Evolutionary conservation across 1,139 yeast genomes (phyloP), one percentile per base, ranked within the genome.

Genomic region (Blastobotrys petasosporus): DNA sequence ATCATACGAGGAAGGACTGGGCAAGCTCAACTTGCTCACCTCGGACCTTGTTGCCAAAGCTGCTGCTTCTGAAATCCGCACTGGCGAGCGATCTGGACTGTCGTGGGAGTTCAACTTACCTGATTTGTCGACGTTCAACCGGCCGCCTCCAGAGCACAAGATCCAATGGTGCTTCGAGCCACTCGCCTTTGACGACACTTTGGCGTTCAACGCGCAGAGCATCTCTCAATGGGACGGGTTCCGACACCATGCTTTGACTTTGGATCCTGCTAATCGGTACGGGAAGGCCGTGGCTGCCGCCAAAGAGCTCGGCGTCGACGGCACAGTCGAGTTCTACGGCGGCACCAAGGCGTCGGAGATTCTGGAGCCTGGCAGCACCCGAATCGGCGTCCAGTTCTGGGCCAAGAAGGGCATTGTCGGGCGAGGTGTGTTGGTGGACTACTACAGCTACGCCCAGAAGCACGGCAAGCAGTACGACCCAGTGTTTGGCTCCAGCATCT

Each of bases 141-240:
- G 46, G 15, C 37, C 25, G 29, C 20, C 17, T 31, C 15, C 32
- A 20, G 41, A 37, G 12, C 39, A 30, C 30, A 32, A 17, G 8
- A 54, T 25, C 36, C 32, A 37, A 36, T 30, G 46, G 42, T 35
- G 33, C 47, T 28, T 34, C 38, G 42, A 40, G 17, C 41, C 39
- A 12, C 15, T 35, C 33, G 38, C 45, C 15, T 60, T 62, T 45
- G 67, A 63, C 47, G 67, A 63, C 38, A 54, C 52, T 23, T 49
- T 54, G 33, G 45, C 42, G 23, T 48, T 62, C 45, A 63, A 63
- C 47, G 61, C 67, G 4, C 67, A 63, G 42, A 51, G 53, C 10
- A 54, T 63, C 12, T 57, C 65, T 8, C 67, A 63, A 46, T 63
- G 66, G 66, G 67, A 63, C 45, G 67, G 67, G 9, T 50, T 63